Base-by-base conservation (phyloP, 2,329 filamentous ascomycete species). In the Podosphaera aphanis region DNA sequence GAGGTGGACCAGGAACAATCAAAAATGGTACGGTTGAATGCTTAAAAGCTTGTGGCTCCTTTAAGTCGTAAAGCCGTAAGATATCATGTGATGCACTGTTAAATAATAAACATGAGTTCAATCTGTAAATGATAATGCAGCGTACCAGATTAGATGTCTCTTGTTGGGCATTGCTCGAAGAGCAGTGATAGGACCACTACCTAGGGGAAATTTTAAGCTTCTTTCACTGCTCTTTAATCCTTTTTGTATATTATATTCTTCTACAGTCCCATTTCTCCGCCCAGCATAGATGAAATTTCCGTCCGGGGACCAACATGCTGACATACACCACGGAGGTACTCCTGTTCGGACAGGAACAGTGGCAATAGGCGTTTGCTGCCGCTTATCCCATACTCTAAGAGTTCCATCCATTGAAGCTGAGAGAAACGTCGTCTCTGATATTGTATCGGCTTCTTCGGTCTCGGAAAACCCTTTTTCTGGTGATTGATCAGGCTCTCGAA, bases 311-410 rank as follows among this genome's bases (percentile, higher is more conserved):
- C 90, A 98, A 64, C 85, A 93, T 0, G 85, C 84, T 52, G 83
- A 86, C 77, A 93, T 94, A 61, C 88, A 95, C 88, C 88, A 98
- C 0, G 88, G 90, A 1, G 90, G 88, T 0, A 84, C 82, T 16
- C 77, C 76, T 10, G 75, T 73, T 10, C 77, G 69, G 16, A 81
- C 83, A 1, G 70, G 68, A 47, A 95, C 88, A 23, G 78, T 75
- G 2, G 90, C 85, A 1, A 93, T 69, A 0, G 88, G 80, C 31
- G 79, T 71, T 1, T 73, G 72, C 50, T 81, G 73, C 18, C 90
- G 76, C 2, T 79, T 69, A 57, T 98, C 93, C 88, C 90, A 98
- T 52, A 98, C 76, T n/a, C 85, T 79, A 39, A 98, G 68, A 0
- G 77, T 78, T 45, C 88, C 86, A 62, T 95, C 81, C 7, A 88